A percentile compares a stretch with the other conserved stretches of the same genome.
Evolutionary conservation across 306 rosid species (phyloP).

Genomic region (Chamaecrista fasciculata): DNA sequence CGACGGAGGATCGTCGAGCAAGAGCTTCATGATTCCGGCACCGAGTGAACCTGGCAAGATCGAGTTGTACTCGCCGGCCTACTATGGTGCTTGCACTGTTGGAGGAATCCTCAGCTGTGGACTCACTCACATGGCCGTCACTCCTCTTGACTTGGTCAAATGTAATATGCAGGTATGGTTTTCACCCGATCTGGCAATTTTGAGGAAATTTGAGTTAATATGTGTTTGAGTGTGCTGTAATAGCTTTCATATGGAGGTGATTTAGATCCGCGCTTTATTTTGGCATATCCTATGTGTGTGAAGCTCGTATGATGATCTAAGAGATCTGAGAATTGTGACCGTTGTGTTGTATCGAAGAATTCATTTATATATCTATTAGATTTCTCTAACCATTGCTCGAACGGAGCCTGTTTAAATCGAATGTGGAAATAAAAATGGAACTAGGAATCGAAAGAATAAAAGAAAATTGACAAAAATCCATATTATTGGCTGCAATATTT

Average conservation of each 20-base stretch:
- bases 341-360: neutral
- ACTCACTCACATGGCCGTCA: conserved; percentile 88
- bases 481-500: too few species aligned
- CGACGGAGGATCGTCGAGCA: conserved; percentile 27
- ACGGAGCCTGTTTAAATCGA: too few species aligned
- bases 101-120: conserved; percentile 94
- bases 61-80: conserved; percentile 86
- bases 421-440: too few species aligned
- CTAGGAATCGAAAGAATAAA: too few species aligned
- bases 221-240: neutral
- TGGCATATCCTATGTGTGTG: neutral
- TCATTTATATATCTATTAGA: neutral
- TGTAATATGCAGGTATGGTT: conserved; percentile 86
- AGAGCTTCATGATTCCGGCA: conserved; percentile 43
- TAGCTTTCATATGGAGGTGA: neutral
- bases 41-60: conserved; percentile 66
- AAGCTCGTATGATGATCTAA: neutral
- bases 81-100: conserved; percentile 83
- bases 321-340: conserved; percentile 28
- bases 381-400: too few species aligned
- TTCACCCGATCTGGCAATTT: conserved; percentile 29
- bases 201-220: neutral
- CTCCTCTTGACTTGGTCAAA: conserved; percentile 97
- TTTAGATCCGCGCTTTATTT: conserved; percentile 42
- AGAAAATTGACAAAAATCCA: too few species aligned